Percentiles rank a stretch among this genome's conserved stretches.
These are phyloP conservation scores for Neonectria faginata DNA, from an alignment of 2,329 filamentous ascomycete species.

Conservation along the genomic window DNA sequence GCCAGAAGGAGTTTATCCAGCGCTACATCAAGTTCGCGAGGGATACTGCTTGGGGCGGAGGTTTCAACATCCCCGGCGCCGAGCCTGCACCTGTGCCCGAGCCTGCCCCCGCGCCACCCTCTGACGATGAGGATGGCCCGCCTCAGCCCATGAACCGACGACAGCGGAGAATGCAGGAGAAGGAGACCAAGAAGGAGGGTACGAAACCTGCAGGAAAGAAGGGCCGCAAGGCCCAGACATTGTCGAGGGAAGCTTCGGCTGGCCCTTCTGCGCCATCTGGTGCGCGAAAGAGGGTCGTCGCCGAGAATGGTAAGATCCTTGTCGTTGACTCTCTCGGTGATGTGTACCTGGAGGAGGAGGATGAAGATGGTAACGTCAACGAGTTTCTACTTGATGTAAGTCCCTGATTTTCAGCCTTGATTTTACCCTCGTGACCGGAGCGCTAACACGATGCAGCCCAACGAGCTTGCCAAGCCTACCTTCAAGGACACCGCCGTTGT, in stretches of 20 bases:
- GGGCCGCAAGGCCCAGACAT: constrained; percentile 51
- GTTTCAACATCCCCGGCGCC: constrained; percentile 76
- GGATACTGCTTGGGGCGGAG: constrained; percentile 90
- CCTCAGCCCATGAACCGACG: constrained; percentile 79
- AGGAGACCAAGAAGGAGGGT: constrained; percentile 79
- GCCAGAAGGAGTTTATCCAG: constrained; percentile 90
- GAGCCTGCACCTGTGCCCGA: constrained; percentile 60
- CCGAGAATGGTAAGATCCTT: constrained; percentile 94
- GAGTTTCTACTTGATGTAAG: constrained; percentile 91
- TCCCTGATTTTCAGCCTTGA: constrained; percentile 37
- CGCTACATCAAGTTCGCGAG: constrained; percentile 92
- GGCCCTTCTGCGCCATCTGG: constrained; percentile 70
- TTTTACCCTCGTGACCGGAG: not conserved
- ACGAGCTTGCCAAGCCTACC: constrained; percentile 82
- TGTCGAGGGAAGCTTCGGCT: constrained; percentile 60
- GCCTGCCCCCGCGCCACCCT: constrained; percentile 58
- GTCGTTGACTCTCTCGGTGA: constrained; percentile 93
- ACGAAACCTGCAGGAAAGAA: constrained; percentile 66
- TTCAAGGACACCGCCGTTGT: constrained; percentile 85
- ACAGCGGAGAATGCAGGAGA: constrained; percentile 90
- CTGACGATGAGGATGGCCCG: constrained; percentile 62
- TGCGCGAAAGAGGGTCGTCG: constrained; percentile 86
- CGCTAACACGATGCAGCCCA: constrained; percentile 65
- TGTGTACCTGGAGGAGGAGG: constrained; percentile 93
- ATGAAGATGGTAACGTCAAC: constrained; percentile 84